These are phyloP conservation scores for Phytopythium litorale DNA, from an alignment of 352 stramenopile species.

Conservation along the genomic window DNA sequence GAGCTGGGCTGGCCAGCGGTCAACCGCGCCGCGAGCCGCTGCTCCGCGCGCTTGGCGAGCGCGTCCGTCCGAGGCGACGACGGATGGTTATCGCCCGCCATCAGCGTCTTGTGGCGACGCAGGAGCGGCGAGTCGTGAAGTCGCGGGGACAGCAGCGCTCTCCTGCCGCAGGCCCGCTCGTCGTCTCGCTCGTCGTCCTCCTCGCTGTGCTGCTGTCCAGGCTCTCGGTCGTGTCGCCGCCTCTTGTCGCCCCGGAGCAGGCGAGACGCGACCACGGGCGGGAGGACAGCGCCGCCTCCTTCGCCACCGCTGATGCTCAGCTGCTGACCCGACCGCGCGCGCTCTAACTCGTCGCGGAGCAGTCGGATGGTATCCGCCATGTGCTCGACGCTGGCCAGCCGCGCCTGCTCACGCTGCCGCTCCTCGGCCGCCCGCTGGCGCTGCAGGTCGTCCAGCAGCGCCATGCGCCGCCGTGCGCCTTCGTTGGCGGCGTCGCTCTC, in stretches of 20 bases:
- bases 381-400: slow-evolving; percentile 21
- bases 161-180: neutral
- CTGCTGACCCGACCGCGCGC: neutral
- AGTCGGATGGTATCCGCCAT: slow-evolving; percentile 23
- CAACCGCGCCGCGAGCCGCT: neutral
- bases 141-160: slow-evolving; percentile 9
- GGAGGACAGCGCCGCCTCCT: neutral
- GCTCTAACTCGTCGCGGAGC: slow-evolving; percentile 19
- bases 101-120: slow-evolving; percentile 8
- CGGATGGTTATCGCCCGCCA: neutral
- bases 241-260: neutral
- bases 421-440: slow-evolving; percentile 10
- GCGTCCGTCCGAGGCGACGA: neutral
- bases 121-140: slow-evolving; percentile 21
- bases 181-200: neutral
- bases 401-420: slow-evolving; percentile 18
- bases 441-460: slow-evolving; percentile 13
- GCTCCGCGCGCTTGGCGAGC: slow-evolving; percentile 6
- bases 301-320: neutral
- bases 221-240: neutral
- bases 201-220: neutral
- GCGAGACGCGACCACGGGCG: neutral
- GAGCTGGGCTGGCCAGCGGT: neutral
- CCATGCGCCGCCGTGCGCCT: slow-evolving; percentile 6
- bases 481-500: slow-evolving; percentile 19